Evolutionary conservation across 768 basidiomycete genomes (phyloP).

Genomic region (Trametes coccinea): DNA sequence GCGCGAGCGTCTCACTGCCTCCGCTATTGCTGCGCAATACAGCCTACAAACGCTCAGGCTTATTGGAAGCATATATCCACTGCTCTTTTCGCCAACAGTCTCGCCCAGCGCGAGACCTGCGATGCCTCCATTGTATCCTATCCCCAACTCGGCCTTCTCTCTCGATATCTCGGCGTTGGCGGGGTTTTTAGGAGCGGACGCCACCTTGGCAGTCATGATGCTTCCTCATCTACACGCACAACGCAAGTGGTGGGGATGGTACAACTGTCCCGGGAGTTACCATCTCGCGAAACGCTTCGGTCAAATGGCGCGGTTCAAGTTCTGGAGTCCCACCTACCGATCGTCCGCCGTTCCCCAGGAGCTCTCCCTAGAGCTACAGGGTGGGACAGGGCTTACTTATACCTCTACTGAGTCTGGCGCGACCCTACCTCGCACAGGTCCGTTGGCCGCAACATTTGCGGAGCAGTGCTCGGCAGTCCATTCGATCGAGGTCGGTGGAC

Average conservation of each 20-base stretch:
- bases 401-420: not conserved
- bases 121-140: constrained; percentile 1
- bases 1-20: too few species aligned
- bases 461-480: not conserved
- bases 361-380: not conserved
- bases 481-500: not conserved
- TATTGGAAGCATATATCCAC: not conserved
- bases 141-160: not conserved
- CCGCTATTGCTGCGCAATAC: too few species aligned
- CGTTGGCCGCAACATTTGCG: not conserved
- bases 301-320: constrained; percentile 6
- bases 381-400: not conserved
- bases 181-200: constrained; percentile 16
- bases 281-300: constrained; percentile 14
- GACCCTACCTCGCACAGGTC: not conserved
- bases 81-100: constrained; percentile 35
- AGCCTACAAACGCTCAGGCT: not conserved
- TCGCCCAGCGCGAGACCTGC: not conserved
- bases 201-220: constrained; percentile 14
- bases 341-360: not conserved
- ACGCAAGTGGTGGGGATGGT: constrained; percentile 18
- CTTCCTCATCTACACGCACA: constrained; percentile 9
- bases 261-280: constrained; percentile 17
- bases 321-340: constrained; percentile 7
- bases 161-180: constrained; percentile 12